These are phyloP conservation scores for Nicotiana paniculata DNA, from an alignment of 257 asterid species.

Conservation along the genomic window DNA sequence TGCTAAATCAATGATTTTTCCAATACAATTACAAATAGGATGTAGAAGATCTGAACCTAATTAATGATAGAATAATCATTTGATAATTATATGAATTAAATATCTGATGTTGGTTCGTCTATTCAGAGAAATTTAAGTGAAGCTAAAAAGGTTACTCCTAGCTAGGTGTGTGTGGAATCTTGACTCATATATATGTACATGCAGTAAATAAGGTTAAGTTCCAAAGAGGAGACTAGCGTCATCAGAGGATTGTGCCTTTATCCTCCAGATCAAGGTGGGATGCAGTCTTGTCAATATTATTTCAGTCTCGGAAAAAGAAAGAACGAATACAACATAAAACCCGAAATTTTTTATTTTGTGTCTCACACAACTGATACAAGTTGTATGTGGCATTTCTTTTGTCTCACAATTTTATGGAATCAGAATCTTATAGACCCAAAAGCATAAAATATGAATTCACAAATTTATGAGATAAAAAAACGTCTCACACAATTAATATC, in stretches of 20 bases:
- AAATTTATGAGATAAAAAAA: too few species aligned
- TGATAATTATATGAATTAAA: background rate
- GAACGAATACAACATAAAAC: background rate
- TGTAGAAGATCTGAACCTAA: background rate
- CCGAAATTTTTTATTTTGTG: too few species aligned
- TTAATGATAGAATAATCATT: background rate
- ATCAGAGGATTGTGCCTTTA: background rate
- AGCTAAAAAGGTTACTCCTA: background rate
- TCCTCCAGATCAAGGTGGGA: background rate
- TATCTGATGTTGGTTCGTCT: background rate
- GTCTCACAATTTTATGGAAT: too few species aligned
- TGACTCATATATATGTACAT: background rate
- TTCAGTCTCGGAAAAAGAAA: background rate
- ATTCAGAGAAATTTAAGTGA: background rate
- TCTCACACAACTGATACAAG: too few species aligned
- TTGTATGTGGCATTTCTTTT: too few species aligned
- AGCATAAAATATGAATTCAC: too few species aligned
- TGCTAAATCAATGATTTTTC: too few species aligned
- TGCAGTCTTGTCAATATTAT: slow-evolving; percentile 1
- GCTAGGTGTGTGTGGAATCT: background rate
- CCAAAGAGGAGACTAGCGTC: background rate
- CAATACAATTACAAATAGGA: too few species aligned
- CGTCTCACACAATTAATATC: too few species aligned
- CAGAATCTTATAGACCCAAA: too few species aligned
- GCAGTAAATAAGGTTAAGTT: background rate